Evolutionary conservation across 257 asterid genomes (phyloP).

Genomic region (Mentha longifolia): DNA sequence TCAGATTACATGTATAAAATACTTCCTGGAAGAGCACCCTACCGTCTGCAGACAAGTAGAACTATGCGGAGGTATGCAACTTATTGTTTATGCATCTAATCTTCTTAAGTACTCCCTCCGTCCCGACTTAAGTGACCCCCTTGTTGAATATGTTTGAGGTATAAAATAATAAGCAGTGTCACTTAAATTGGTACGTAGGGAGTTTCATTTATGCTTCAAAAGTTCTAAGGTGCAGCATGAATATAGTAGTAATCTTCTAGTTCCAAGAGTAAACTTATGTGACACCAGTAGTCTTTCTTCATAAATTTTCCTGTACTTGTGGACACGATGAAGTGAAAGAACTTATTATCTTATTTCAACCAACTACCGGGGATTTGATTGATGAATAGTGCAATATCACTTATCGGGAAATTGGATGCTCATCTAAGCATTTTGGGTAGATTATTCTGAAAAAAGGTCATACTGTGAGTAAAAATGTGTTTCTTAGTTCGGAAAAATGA

Average conservation of each 20-base stretch:
- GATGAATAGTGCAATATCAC: not conserved
- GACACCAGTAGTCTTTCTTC: not conserved
- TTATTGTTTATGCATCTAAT: not conserved
- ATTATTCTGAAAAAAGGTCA: not conserved
- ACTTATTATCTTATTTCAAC: not conserved
- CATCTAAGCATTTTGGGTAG: no score
- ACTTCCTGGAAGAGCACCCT: not conserved
- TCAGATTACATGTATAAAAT: not conserved
- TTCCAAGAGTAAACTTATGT: not conserved
- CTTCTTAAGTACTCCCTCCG: not conserved
- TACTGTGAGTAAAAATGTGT: not conserved
- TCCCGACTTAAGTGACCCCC: no score
- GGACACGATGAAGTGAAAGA: not conserved
- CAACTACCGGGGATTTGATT: not conserved
- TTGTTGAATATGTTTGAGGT: no score
- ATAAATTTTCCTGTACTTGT: not conserved
- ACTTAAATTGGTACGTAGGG: no score
- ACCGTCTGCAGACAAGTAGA: not conserved
- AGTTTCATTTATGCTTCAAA: not conserved
- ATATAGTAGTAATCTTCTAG: not conserved
- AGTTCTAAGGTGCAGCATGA: not conserved
- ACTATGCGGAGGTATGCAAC: not conserved
- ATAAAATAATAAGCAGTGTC: no score
- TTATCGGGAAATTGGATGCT: slow-evolving; percentile 2
- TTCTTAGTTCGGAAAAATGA: not conserved